Base-by-base conservation (phyloP, 352 stramenopile genomes). In the Phytopythium kandeliae region DNA sequence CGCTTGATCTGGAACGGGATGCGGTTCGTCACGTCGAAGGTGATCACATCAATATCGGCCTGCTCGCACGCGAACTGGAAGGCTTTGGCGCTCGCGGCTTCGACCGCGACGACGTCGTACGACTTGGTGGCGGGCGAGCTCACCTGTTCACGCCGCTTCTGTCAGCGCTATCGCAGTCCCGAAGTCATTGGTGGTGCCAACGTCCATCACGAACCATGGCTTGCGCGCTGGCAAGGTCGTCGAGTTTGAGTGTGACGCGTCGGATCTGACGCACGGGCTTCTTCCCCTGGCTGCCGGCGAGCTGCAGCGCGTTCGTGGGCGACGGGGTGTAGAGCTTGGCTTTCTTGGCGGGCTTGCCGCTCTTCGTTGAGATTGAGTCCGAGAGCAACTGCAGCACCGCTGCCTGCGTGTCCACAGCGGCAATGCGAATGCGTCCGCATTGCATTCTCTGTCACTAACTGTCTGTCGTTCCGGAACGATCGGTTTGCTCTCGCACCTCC, bases 61-160 rank as follows among this genome's bases (percentile, higher is more conserved):
- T 90, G 77, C 55, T 94, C 81, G 54, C 84, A 94, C 5, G 90
- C 54, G 33, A 75, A 91, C 60, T 94, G 84, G 46, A 94, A 94
- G n/a, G 90, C 69, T 37, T 86, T 89, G 22, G 58, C 56, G 17
- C 69, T 84, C 25, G 53, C 45, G 6, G 78, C 72, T 50, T 92
- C 76, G 1, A 78, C 79, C 1, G 84, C 84, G n/a, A 94, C 72
- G 9, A 94, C 47, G 37, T 92, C 81, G 58, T 89, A 94, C 47
- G 64, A 57, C 53, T 88, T 87, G 34, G 89, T 58, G 8, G 71
- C 63, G 16, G 69, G 52, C 26, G 73, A 86, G 25, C 54, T 57
- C 45, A 72, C 69, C 82, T 91, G 46, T 26, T n/a, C 25, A 55
- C 50, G 21, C 26, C 24, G 12, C 11, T 47, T 22, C n/a, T n/a